Percentiles rank a stretch among this genome's conserved stretches.
These are phyloP conservation scores for Chenopodium berlandieri DNA, from an alignment of 148 eudicot genomes.

Conservation along the genomic window DNA sequence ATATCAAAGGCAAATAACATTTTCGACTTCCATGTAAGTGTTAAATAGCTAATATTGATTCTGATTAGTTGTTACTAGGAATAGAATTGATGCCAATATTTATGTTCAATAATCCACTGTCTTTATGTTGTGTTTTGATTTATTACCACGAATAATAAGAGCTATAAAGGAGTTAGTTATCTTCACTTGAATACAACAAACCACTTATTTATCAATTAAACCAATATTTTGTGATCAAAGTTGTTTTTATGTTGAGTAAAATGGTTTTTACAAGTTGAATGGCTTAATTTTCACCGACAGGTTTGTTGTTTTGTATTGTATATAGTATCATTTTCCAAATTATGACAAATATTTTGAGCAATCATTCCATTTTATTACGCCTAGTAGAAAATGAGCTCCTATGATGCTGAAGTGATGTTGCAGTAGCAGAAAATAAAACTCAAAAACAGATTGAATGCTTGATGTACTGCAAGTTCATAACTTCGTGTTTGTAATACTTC, in stretches of 20 bases:
- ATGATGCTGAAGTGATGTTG: no score
- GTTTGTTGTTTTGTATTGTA: not conserved
- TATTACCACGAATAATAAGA: no score
- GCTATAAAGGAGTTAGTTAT: not conserved
- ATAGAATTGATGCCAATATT: not conserved
- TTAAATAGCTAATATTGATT: not conserved
- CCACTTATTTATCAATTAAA: no score
- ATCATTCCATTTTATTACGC: no score
- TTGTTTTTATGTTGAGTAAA: not conserved
- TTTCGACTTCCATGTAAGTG: constrained; percentile 67
- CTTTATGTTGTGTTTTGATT: not conserved
- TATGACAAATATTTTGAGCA: not conserved
- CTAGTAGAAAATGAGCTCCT: no score
- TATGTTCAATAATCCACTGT: not conserved
- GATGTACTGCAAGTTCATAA: not conserved
- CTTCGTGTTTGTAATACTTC: not conserved
- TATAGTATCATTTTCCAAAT: not conserved
- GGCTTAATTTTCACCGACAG: no score
- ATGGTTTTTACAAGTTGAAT: not conserved
- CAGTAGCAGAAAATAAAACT: no score
- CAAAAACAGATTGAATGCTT: not conserved
- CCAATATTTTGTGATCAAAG: no score
- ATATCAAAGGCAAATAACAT: constrained; percentile 20
- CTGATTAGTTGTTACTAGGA: not conserved
- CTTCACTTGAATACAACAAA: no score